Evolutionary conservation across 202 grass and related monocot genomes (phyloP), one percentile per base, ranked within the genome.

Genomic region (Zizania palustris): DNA sequence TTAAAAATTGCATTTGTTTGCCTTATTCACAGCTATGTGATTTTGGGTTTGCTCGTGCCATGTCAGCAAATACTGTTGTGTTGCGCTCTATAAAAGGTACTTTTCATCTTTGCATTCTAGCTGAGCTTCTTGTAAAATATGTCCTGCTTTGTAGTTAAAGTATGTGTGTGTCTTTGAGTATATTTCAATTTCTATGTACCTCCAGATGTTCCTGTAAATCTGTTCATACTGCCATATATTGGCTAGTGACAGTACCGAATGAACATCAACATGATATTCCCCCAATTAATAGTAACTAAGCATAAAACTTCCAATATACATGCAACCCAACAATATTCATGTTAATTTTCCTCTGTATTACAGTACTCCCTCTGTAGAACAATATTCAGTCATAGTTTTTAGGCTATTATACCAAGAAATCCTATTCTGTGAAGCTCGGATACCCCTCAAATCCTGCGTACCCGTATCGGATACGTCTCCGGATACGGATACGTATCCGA

Each of bases 1-100:
- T 73, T 83, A 5, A 72, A 72, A 64, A 60, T 13, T 75, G 1
- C 12, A 19, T 63, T 64, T 72, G 49, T 64, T 69, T 80, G 14
- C 14, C 19, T 65, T 71, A 49, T 82, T 81, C 55, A 69, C 85
- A 97, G 95, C 88, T 97, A 69, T 97, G 95, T 66, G 95, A 98
- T 58, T 98, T 98, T 79, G 95, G 95, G 75, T 98, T 98, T 98
- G 95, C 95, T 72, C 87, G 91, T 50, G 94, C 94, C 18, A 97
- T 97, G 94, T 97, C 94, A 79, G 94, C 88, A 28, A 97, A 97
- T 67, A 97, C 94, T 80, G 89, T 97, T 49, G 91, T 97, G 16
- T 73, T 97, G 41, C 91, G 95, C 67, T 97, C 91, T 76, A 97
- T 92, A 80, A 97, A 97, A 97, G 91, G 95, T 92, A 86, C 65